Base-by-base conservation (phyloP, 2,329 filamentous ascomycete genomes). In the Myriosclerotinia curreyana region DNA sequence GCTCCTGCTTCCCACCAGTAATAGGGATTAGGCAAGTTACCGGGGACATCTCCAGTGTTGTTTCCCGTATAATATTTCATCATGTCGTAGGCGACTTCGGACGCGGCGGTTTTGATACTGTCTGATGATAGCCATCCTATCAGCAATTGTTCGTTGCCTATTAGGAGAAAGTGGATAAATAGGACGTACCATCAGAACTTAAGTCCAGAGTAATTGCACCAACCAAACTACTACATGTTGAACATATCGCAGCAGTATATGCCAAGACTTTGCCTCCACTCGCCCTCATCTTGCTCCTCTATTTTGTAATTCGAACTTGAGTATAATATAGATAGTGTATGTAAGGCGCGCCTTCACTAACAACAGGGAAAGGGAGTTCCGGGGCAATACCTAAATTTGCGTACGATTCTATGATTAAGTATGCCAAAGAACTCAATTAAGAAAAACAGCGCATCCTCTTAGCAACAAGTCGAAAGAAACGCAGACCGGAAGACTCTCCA, bases 1-100 rank as follows among this genome's bases (percentile, higher is more conserved):
- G 88, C 76, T 89, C 88, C 90, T 86, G 92, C 84, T 69, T 83
- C 80, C 67, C 67, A 69, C 67, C 66, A 67, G 44, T 67, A 67
- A 53, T 67, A 67, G n/a, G 66, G 66, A 25, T 64, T 51, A 31
- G 81, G 77, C 60, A 85, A 66, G 66, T 81, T 79, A 48, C 81
- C 82, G 1, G 81, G 79, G 25, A 79, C 76, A 66, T 82, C 79
- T 40, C 80, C 81, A n/a, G 79, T 77, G 38, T 77, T 71, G 61
- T 80, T 79, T 34, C 77, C 79, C 0, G 79, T 81, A 69, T 85
- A 85, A 67, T 81, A 81, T 34, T 73, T 75, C 71, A 85, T 80
- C 75, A 85, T 77, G 40, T 79, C 79, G 63, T 80, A 76, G 4
- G 80, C 81, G 31, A 76, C 67, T 38, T 68, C 73, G 49, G 68